Evolutionary conservation across 2,329 filamentous ascomycete genomes (phyloP).

Genomic region (Cladosporium sp.): DNA sequence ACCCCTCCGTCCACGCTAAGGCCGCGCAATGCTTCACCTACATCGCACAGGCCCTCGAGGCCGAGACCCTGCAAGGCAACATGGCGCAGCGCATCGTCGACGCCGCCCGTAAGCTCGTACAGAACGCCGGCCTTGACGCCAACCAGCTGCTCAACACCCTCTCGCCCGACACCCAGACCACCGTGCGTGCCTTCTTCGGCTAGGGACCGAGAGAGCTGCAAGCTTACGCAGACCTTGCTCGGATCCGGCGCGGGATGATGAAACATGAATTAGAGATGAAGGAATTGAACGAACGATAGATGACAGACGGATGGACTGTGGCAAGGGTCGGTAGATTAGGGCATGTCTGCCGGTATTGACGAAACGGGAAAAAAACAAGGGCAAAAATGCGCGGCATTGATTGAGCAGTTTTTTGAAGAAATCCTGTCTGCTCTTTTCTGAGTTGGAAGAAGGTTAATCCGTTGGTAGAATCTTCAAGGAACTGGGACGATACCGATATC

Average conservation of each 20-base stretch:
- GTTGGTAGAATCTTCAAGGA: background rate
- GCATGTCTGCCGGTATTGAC: background rate
- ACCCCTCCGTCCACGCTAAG: constrained; percentile 75
- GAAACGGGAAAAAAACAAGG: background rate
- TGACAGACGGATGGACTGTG: background rate
- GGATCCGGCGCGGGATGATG: background rate
- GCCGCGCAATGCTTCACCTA: constrained; percentile 79
- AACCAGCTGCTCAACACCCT: constrained; percentile 74
- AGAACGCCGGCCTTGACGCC: constrained; percentile 71
- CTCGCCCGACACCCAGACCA: constrained; percentile 75
- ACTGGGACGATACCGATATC: background rate
- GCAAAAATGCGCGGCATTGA: background rate
- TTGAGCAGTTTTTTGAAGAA: background rate
- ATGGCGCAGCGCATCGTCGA: constrained; percentile 74
- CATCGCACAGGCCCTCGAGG: constrained; percentile 85
- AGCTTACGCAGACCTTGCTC: background rate
- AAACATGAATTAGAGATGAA: background rate
- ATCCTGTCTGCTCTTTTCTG: background rate
- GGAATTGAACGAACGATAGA: background rate
- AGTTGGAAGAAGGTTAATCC: background rate
- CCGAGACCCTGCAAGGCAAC: constrained; percentile 83
- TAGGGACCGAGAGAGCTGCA: constrained; percentile 22
- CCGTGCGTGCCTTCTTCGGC: constrained; percentile 40
- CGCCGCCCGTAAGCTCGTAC: constrained; percentile 75
- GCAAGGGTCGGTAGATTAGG: background rate